Evolutionary conservation across 192 early-diverging fungal genomes (phyloP).

Genomic region (Gonapodya sp.): DNA sequence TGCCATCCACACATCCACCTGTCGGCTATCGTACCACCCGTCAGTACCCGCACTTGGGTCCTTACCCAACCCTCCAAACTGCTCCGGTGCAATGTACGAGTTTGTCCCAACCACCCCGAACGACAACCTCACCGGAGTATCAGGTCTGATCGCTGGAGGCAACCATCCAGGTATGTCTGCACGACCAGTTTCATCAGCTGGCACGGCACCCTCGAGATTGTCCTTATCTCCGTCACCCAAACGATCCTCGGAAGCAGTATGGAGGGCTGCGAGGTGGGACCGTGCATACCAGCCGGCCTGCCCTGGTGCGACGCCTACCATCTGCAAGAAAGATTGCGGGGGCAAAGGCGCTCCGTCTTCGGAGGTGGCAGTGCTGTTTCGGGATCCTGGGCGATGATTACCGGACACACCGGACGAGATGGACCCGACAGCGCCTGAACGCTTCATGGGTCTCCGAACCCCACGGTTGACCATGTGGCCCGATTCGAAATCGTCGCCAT

Average conservation of each 20-base stretch:
- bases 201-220: too few relatives aligned
- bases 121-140: neutral
- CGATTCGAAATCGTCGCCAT: neutral
- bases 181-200: neutral
- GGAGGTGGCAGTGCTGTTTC: neutral
- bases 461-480: neutral
- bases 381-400: neutral
- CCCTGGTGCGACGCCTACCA: neutral
- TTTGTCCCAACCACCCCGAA: neutral
- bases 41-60: neutral
- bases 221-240: neutral
- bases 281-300: neutral
- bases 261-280: neutral
- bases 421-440: neutral
- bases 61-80: neutral
- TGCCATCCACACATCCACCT: conserved; percentile 6
- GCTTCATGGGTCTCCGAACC: neutral
- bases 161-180: neutral
- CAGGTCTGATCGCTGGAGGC: neutral
- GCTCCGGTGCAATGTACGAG: conserved; percentile 7
- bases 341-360: neutral
- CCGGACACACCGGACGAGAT: too few relatives aligned
- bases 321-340: neutral
- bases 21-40: conserved; percentile 3
- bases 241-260: neutral